Evolutionary conservation across 441 rosid genomes (phyloP).

Genomic region (Manihot esculenta): DNA sequence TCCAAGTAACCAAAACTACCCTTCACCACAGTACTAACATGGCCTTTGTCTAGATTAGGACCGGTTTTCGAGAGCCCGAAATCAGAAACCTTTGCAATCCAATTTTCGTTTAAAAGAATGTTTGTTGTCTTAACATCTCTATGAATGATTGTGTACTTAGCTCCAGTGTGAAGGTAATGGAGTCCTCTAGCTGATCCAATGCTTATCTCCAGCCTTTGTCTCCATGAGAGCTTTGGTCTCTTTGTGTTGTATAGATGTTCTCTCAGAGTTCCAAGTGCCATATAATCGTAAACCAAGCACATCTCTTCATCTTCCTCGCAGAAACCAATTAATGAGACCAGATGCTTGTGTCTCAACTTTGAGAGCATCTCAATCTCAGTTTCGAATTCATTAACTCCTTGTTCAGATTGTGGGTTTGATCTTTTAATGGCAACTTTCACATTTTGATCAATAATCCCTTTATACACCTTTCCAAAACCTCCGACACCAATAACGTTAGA

Average conservation of each 20-base stretch:
- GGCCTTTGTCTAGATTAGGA: slow-evolving; percentile 59
- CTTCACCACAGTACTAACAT: slow-evolving; percentile 67
- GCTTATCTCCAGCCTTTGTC: slow-evolving; percentile 48
- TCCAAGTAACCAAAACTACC: slow-evolving; percentile 80
- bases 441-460: slow-evolving; percentile 49
- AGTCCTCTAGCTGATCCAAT: slow-evolving; percentile 39
- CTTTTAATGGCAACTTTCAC: slow-evolving; percentile 62
- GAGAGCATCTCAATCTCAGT: slow-evolving; percentile 79
- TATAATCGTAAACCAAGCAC: slow-evolving; percentile 73
- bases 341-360: slow-evolving; percentile 68
- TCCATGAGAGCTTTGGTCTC: slow-evolving; percentile 51
- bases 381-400: slow-evolving; percentile 67
- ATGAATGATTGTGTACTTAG: slow-evolving; percentile 76
- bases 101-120: slow-evolving; percentile 62
- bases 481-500: slow-evolving; percentile 68
- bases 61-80: slow-evolving; percentile 78
- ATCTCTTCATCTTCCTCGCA: slow-evolving; percentile 74
- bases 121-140: slow-evolving; percentile 84
- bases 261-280: slow-evolving; percentile 66
- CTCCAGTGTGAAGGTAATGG: slow-evolving; percentile 78
- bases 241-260: slow-evolving; percentile 61
- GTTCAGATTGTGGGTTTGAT: slow-evolving; percentile 72
- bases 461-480: slow-evolving; percentile 75
- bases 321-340: slow-evolving; percentile 72
- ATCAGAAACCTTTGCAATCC: slow-evolving; percentile 77